Evolutionary conservation across 768 basidiomycete genomes (phyloP), one percentile per base, ranked within the genome.

Genomic region (Lactarius hengduanensis): DNA sequence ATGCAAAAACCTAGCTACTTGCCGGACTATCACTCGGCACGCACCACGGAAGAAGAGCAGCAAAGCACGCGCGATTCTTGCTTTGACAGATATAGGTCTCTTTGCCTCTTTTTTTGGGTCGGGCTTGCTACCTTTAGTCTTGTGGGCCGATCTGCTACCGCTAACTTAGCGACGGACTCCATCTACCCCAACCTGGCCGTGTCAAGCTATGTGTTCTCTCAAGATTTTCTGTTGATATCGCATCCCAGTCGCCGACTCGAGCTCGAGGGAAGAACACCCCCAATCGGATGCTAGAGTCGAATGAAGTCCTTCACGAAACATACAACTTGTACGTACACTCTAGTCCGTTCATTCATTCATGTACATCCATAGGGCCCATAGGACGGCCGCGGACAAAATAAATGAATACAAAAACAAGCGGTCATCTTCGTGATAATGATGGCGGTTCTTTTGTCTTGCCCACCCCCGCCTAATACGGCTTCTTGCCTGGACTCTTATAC

Each of bases 141-240:
- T 34, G 57, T 62, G 38, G 45, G 60, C 61, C 65, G 65, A 66
- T 66, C 61, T 62, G 38, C 40, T 54, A 28, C 61, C 65, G 30
- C 62, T 47, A 41, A 47, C 61, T 32, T 62, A 54, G n/a, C 57
- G 57, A 62, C 61, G 41, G 58, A 57, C 45, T 40, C 38, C 65
- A 54, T 26, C 30, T 45, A 54, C 20, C 30, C 55, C 50, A 15
- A 26, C 13, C 26, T 53, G 11, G 26, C 50, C 50, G 50, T 56
- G 55, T 30, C 55, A 18, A n/a, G 32, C 18, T 18, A 20, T 30
- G 30, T 20, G 55, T 20, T 56, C 20, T 34, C 55, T 32, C 50
- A 26, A 13, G 4, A 15, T 56, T 32, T 30, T n/a, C 30, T 53
- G n/a, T 28, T 26, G 50, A 53, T 5, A 53, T 5, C 50, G 26